Conservation (phyloP, 2,329 filamentous ascomycete genomes). For the Venturia nashicola region DNA sequence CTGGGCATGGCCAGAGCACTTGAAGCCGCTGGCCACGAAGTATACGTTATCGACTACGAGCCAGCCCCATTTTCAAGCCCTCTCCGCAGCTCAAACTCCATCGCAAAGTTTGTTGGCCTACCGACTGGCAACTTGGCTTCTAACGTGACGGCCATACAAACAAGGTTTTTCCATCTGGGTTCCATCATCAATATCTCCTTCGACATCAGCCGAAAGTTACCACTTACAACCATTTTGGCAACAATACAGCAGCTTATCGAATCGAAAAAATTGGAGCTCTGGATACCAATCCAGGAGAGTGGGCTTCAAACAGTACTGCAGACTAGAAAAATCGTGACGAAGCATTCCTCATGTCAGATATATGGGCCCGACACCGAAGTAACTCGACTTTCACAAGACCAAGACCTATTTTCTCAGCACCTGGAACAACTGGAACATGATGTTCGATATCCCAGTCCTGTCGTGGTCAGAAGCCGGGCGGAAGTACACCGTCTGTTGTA, state of each 20-base stretch:
- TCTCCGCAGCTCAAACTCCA: slow-evolving; percentile 1
- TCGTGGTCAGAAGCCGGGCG: not conserved
- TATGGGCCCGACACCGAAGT: not conserved
- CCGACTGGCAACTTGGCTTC: not conserved
- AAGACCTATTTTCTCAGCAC: not conserved
- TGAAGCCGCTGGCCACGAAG: not conserved
- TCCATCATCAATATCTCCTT: not conserved
- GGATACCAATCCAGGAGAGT: not conserved
- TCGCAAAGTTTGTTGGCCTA: not conserved
- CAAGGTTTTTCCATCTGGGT: not conserved
- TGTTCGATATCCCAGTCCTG: not conserved
- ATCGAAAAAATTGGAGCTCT: not conserved
- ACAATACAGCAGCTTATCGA: slow-evolving; percentile 1
- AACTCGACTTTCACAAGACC: not conserved
- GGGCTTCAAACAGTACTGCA: not conserved
- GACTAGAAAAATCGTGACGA: not conserved
- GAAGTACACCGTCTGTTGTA: not conserved
- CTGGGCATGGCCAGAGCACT: not conserved
- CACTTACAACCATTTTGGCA: not conserved
- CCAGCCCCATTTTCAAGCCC: not conserved
- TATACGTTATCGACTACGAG: slow-evolving; percentile 5
- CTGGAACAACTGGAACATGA: not conserved
- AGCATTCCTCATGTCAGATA: not conserved
- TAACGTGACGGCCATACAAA: not conserved
- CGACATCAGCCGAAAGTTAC: not conserved